Base-by-base conservation (phyloP, 2,329 filamentous ascomycete species). In the Colletotrichum liaoningense region DNA sequence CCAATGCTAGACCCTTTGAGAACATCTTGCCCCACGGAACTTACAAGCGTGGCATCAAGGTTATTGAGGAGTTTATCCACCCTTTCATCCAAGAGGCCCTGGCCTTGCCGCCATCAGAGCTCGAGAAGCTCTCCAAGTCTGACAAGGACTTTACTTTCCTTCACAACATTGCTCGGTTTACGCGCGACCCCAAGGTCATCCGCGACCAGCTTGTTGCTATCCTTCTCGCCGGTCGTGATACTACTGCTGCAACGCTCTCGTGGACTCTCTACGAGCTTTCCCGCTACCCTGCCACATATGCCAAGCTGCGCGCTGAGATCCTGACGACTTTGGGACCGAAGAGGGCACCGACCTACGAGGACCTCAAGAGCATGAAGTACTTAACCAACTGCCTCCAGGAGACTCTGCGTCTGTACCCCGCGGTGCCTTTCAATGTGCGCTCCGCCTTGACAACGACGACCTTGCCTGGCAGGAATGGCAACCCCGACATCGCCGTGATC, bases 341-440 rank as follows among this genome's bases (percentile, higher is more conserved):
- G 26, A 66, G 67, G 58, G 46, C 65, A 4, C 74, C 74, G 6
- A 80, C 81, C 0, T 82, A 81, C 60, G 55, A 69, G 4, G 59
- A 77, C 16, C 78, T 80, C 8, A 77, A 75, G 30, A 77, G 78
- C 38, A 97, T 98, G 95, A 93, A 93, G 78, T 98, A 96, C 80
- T 88, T 97, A 69, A 86, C 90, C 80, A 86, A 92, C 77, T 84
- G 93, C 58, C 88, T 97, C 77, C 93, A 94, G 83, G 94, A 97
- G 83, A 93, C 91, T 0, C 88, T 95, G 73, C 91, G 94, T 9
- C 83, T 96, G 11, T 95, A 96, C 81, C 94, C 94, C 0, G 88
- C 91, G 19, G 93, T 97, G 2, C 94, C 94, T 1, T 93, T 93
- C 85, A 97, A 97, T 82, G 88, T 94, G 65, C 92, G 95, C 74